These are phyloP conservation scores for Podospora appendiculata DNA, from an alignment of 495 filamentous ascomycete species.

Conservation along the genomic window DNA sequence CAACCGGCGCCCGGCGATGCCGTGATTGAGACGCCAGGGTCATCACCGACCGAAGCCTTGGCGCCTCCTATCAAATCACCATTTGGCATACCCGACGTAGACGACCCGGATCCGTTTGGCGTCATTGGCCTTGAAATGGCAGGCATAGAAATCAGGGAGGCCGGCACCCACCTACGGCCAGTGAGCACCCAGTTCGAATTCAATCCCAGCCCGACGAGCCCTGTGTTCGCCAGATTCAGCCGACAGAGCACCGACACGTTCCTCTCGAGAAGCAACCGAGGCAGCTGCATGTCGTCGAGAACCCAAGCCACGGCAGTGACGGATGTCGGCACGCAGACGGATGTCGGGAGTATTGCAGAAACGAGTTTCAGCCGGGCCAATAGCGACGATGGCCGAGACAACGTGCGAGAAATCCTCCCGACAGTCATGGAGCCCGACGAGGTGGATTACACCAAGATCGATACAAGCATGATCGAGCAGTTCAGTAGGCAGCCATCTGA, in stretches of 20 bases:
- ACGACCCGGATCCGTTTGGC: conserved; percentile 83
- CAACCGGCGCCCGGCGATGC: conserved; percentile 70
- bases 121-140: conserved; percentile 77
- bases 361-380: conserved; percentile 41
- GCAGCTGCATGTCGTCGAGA: conserved; percentile 51
- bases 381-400: conserved; percentile 36
- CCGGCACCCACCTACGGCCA: conserved; percentile 62
- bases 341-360: conserved; percentile 42
- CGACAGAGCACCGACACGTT: conserved; percentile 62
- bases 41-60: conserved; percentile 11
- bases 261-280: conserved; percentile 54
- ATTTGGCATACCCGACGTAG: conserved; percentile 71
- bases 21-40: conserved; percentile 45
- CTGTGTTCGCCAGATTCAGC: conserved; percentile 59
- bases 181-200: conserved; percentile 72
- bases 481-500: conserved; percentile 13
- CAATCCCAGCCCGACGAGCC: conserved; percentile 66
- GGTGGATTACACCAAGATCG: conserved; percentile 47
- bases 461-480: conserved; percentile 36
- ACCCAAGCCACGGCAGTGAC: conserved; percentile 54
- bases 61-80: conserved; percentile 20
- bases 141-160: conserved; percentile 80
- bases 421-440: conserved; percentile 37
- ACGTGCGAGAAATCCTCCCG: conserved; percentile 25
- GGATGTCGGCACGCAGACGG: conserved; percentile 46